A percentile compares a stretch with the other conserved stretches of the same genome.
phyloP scores from a whole-genome alignment of 202 grass and related monocot species.

The Cymbopogon flexuosus region DNA sequence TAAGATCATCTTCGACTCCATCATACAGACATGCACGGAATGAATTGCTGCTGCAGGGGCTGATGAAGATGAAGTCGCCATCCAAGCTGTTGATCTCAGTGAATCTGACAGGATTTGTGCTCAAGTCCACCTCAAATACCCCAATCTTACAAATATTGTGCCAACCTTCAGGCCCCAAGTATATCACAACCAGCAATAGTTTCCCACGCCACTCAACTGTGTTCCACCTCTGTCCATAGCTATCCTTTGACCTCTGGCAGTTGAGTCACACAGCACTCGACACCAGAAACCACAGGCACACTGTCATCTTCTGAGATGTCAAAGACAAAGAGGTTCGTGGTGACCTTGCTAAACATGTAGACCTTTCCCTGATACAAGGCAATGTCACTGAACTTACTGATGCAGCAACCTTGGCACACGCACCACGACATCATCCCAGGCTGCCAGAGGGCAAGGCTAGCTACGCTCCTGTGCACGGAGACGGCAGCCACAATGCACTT shows the following conservation, averaged over 20 bases:
- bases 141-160: slow-evolving; percentile 22
- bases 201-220: slow-evolving; percentile 36
- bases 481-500: slow-evolving; percentile 29
- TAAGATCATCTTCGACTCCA: slow-evolving; percentile 6
- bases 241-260: slow-evolving; percentile 14
- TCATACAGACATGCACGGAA: slow-evolving; percentile 22
- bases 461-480: slow-evolving; percentile 19
- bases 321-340: slow-evolving; percentile 20
- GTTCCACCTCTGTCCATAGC: slow-evolving; percentile 24
- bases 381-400: slow-evolving; percentile 38
- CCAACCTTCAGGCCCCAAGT: slow-evolving; percentile 8
- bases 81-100: slow-evolving; percentile 32
- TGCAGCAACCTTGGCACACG: slow-evolving; percentile 35
- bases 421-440: slow-evolving; percentile 40
- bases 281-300: slow-evolving; percentile 26
- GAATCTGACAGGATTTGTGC: neutral
- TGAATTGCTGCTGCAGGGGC: slow-evolving; percentile 27
- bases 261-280: neutral
- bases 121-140: slow-evolving; percentile 24
- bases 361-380: slow-evolving; percentile 35
- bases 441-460: slow-evolving; percentile 37
- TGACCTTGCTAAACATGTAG: slow-evolving; percentile 34
- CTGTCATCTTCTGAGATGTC: neutral
- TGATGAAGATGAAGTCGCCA: slow-evolving; percentile 40
- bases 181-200: slow-evolving; percentile 19